Base-by-base conservation (phyloP, 164 flowering plant genomes). In the Platanus orientalis region DNA sequence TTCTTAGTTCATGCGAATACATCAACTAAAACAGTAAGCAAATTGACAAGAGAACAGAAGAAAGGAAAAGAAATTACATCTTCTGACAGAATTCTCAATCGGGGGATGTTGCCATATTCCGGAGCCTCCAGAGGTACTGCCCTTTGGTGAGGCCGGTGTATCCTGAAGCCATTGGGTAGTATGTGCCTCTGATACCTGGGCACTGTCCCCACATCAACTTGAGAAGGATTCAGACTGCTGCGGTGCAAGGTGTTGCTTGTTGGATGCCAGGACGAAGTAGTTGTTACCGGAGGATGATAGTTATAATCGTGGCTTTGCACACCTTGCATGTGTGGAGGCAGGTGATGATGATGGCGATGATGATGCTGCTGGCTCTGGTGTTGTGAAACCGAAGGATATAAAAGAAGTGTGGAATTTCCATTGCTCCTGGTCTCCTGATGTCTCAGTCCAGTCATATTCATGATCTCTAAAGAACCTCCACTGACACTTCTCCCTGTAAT, bases 71-170 rank as follows among this genome's bases (percentile, higher is more conserved):
- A 64, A 36, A 62, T 70, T 83, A 91, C 97, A 75, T 87, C 92
- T 61, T 70, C 74, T 4, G 83, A 84, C 1, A 89, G 68, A 62
- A 78, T 63, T 71, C 88, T 85, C 72, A 87, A 57, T 51, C 72
- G 79, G 51, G 88, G 81, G 53, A 65, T 62, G 57, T 69, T 73
- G 19, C 62, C 80, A 26, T 72, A 77, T 62, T 83, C 83, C 24
- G 68, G 60, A 58, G 74, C 68, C 51, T 75, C 42, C 49, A 81
- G 88, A 62, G 73, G 66, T 21, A 55, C 60, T n/a, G n/a, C n/a
- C 52, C 82, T 19, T 19, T 19, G 77, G n/a, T 74, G 78, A 63
- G 85, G 75, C 40, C 77, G 72, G 64, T 75, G 77, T 6, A 81
- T 72, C 64, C 87, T 68, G 29, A 78, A 54, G 40, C 88, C 88